Evolutionary conservation across 1,284 basidiomycete species (phyloP).

Genomic region (Leccinum angustisporum): DNA sequence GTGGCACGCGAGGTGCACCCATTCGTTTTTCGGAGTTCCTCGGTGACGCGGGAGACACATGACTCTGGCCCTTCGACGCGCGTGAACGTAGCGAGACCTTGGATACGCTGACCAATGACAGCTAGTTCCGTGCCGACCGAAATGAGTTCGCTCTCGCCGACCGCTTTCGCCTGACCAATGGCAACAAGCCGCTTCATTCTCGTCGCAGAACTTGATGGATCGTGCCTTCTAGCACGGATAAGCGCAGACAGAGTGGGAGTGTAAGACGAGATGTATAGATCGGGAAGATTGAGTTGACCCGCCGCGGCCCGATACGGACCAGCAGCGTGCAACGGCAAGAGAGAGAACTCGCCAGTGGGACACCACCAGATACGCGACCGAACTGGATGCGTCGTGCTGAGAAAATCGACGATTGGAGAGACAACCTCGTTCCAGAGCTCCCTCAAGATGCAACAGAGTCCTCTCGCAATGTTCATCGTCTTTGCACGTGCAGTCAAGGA

Average conservation of each 20-base stretch:
- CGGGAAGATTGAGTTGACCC: background rate
- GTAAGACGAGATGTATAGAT: background rate
- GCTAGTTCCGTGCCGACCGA: background rate
- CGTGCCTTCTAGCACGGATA: background rate
- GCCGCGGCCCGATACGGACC: background rate
- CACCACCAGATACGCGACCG: background rate
- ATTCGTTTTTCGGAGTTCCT: background rate
- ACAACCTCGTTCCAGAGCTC: background rate
- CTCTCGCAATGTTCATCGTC: background rate
- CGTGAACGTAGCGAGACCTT: background rate
- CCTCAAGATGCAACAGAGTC: background rate
- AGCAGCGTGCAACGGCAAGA: background rate
- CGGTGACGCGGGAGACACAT: background rate
- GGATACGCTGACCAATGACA: background rate
- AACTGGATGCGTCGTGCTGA: background rate
- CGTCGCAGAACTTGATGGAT: background rate
- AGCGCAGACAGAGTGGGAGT: background rate
- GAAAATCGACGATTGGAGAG: background rate
- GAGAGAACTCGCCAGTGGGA: background rate
- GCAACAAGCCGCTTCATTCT: background rate
- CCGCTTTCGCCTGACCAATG: background rate
- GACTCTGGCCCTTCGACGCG: background rate
- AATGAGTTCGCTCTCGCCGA: background rate
- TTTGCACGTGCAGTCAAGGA: background rate
- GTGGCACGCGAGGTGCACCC: background rate